Evolutionary conservation across 345 rosid species (phyloP), one percentile per base, ranked within the genome.

Genomic region (Dovyalis caffra): DNA sequence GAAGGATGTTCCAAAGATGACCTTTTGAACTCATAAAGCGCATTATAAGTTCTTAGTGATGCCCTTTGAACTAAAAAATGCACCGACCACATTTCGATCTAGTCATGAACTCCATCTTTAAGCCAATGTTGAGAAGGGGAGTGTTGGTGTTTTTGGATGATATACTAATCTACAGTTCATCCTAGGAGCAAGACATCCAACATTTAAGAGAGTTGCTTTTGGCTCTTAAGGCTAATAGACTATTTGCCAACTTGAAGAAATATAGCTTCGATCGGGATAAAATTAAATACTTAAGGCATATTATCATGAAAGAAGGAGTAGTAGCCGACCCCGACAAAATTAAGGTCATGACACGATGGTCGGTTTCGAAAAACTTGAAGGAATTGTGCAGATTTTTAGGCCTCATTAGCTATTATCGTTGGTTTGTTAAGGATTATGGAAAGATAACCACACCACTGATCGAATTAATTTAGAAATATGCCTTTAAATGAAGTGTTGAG

Each of bases 151-250:
- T 45, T 5, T 69, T 51, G 29, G 16, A 69, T 21, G 43, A 69
- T 9, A 69, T 69, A 0, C 26, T 69, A 0, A 8, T 69, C 5
- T 49, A 69, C 2, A 69, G 21, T 3, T 3, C 1, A 2, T 0
- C 18, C 1, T 38, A 4, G 58, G n/a, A 23, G 14, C 3, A 1
- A 7, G 18, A 1, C 43, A 69, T 3, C 4, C 3, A 18, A 0
- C 73, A 69, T 8, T 8, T 69, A 2, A 21, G n/a, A n/a, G 1
- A 5, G 0, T 43, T 49, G 8, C 1, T 69, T 1, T 7, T 69
- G 1, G 0, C 5, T 1, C n/a, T n/a, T n/a, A n/a, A n/a, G n/a
- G 1, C 33, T 0, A 6, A 58, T 3, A 0, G n/a, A 28, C 3
- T 58, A 0, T 29, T 10, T 6, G 37, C 10, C 2, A 68, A 68